These are phyloP conservation scores for Melampsora americana DNA, from an alignment of 1,284 basidiomycete species.

Conservation along the genomic window DNA sequence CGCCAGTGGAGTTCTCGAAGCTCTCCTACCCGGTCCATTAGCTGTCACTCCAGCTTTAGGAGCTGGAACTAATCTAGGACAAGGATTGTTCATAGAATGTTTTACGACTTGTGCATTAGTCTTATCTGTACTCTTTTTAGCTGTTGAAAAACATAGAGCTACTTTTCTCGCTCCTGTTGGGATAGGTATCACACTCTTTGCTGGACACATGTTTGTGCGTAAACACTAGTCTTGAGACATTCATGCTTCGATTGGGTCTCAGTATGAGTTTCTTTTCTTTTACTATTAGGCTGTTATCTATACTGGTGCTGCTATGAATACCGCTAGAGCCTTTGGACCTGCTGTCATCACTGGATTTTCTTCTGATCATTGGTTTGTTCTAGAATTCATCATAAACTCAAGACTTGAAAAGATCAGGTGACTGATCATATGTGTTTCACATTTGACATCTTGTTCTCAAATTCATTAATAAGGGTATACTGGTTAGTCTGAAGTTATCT, in stretches of 20 bases:
- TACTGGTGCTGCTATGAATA: constrained; percentile 37
- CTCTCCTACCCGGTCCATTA: constrained; percentile 32
- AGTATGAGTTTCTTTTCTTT: not conserved
- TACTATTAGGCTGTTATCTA: constrained; percentile 23
- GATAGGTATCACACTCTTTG: constrained; percentile 68
- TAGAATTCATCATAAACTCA: not conserved
- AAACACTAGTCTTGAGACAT: too few species aligned
- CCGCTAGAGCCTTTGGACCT: constrained; percentile 31
- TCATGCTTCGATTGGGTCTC: not conserved
- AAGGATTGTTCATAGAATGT: constrained; percentile 41
- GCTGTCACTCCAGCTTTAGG: constrained; percentile 26
- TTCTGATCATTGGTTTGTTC: constrained; percentile 32
- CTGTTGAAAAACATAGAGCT: constrained; percentile 59
- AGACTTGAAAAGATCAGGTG: too few species aligned
- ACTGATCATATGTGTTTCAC: not conserved
- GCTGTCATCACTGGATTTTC: constrained; percentile 30
- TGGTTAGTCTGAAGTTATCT: not conserved
- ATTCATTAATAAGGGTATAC: too few species aligned
- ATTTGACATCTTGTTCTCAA: not conserved
- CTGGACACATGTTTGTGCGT: constrained; percentile 62
- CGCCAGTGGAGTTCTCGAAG: constrained; percentile 21
- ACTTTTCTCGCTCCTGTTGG: constrained; percentile 73
- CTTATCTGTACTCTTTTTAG: constrained; percentile 38
- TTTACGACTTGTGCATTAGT: constrained; percentile 34
- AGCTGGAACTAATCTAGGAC: constrained; percentile 19